Percentiles rank a stretch among this genome's conserved stretches.
These are phyloP conservation scores for Boletus subparvulus DNA, from an alignment of 768 basidiomycete species.

Conservation along the genomic window DNA sequence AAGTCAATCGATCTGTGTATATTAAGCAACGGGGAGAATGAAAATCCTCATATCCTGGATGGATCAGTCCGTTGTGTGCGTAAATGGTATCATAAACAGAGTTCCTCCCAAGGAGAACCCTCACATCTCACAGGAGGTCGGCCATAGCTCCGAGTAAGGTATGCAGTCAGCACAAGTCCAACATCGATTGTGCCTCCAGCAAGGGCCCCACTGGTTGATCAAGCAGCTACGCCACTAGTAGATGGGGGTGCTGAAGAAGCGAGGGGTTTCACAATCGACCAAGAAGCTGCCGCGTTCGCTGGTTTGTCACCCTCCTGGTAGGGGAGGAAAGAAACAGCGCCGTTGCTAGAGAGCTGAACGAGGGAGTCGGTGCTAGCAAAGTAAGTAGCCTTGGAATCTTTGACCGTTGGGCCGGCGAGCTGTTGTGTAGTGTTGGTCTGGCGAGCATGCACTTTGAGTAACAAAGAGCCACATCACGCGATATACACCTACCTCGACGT, in stretches of 20 bases:
- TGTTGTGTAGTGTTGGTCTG: conserved; percentile 65
- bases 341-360: conserved; percentile 65
- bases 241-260: conserved; percentile 43
- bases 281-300: conserved; percentile 47
- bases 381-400: conserved; percentile 62
- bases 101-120: too few relatives aligned
- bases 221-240: conserved; percentile 17
- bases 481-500: conserved; percentile 51
- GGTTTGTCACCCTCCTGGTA: conserved; percentile 46
- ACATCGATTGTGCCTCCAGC: conserved; percentile 10
- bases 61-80: not conserved
- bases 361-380: conserved; percentile 60
- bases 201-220: conserved; percentile 9
- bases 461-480: not conserved
- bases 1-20: not conserved
- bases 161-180: conserved; percentile 8
- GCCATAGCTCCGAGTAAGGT: conserved; percentile 18
- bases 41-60: not conserved
- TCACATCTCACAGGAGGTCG: conserved; percentile 11
- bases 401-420: conserved; percentile 56
- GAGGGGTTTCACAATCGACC: conserved; percentile 48
- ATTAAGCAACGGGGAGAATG: not conserved
- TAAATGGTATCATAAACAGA: conserved; percentile 5
- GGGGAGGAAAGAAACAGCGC: conserved; percentile 60
- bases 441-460: conserved; percentile 3